These are phyloP conservation scores for Clonostachys sp. DNA, from an alignment of 2,329 filamentous ascomycete genomes.

Conservation along the genomic window DNA sequence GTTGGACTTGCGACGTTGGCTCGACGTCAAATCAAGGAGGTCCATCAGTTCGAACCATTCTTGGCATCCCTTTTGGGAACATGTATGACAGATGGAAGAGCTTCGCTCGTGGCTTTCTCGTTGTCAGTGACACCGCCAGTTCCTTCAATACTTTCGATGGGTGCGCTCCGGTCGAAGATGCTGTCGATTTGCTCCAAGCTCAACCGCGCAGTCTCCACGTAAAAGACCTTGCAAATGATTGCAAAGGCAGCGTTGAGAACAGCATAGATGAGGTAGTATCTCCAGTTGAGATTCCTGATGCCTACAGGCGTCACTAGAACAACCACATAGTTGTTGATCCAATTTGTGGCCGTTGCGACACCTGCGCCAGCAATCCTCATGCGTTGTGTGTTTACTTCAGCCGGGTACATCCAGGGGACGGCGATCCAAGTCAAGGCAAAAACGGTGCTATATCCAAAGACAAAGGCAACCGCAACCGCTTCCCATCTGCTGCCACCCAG, in stretches of 20 bases:
- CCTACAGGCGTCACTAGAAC: slow-evolving; percentile 28
- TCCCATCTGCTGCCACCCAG: slow-evolving; percentile 3
- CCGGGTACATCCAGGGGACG: slow-evolving; percentile 16
- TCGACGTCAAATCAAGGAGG: too few species aligned
- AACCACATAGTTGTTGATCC: slow-evolving; percentile 19
- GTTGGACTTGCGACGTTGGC: too few species aligned
- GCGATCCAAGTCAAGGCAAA: slow-evolving; percentile 16
- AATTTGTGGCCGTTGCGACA: slow-evolving; percentile 23
- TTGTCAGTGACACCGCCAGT: too few species aligned
- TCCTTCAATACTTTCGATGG: too few species aligned
- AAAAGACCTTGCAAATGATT: slow-evolving; percentile 41
- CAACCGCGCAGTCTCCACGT: slow-evolving; percentile 36
- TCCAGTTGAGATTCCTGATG: slow-evolving; percentile 39
- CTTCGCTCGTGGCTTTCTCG: too few species aligned
- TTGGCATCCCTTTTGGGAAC: too few species aligned
- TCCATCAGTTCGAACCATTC: too few species aligned
- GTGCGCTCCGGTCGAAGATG: slow-evolving; percentile 11
- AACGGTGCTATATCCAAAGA: slow-evolving; percentile 21
- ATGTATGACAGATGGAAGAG: too few species aligned
- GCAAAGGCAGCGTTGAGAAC: slow-evolving; percentile 39
- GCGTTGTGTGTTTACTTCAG: slow-evolving; percentile 25
- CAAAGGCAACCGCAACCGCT: slow-evolving; percentile 11
- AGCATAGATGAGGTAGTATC: slow-evolving; percentile 47
- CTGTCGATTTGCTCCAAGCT: slow-evolving; percentile 36
- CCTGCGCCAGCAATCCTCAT: slow-evolving; percentile 25